Base-by-base conservation (phyloP, 495 filamentous ascomycete genomes). In the Aspergillus avenaceus region DNA sequence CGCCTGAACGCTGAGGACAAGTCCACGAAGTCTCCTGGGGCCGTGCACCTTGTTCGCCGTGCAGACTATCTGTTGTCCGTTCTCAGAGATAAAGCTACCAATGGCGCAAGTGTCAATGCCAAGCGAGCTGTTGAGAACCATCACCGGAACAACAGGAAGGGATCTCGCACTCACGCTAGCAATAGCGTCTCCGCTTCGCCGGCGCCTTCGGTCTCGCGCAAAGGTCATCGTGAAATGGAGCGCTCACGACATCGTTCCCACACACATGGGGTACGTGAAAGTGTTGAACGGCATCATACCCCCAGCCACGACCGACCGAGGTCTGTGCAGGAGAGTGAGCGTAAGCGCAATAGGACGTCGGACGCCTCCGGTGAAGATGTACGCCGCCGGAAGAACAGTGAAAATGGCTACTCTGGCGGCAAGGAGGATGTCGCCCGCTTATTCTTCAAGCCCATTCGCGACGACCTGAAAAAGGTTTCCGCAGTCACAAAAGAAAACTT, bases 31-130 rank as follows among this genome's bases (percentile, higher is more conserved):
- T 92, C 93, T 3, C 93, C 93, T 8, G 93, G 92, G 3, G 91
- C 93, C 41, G 93, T 97, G 26, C 93, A 99, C 60, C 82, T 99
- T 29, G 93, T 97, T 43, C 88, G 93, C 16, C 85, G 93, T 43
- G 89, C 91, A 4, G 91, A 97, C 62, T 97, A 97, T 60, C 80
- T 99, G 21, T 76, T 97, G 38, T 92, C 88, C 27, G 90, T 97
- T 9, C 75, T 99, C 36, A 86, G 89, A 55, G 87, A 85, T 57
- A 90, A 73, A 78, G 83, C 65, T 63, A 90, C 69, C 76, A 83
- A 64, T 67, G 87, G 72, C 64, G 83, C 72, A 63, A 86, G 69
- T 55, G 59, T 71, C 19, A 83, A 78, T 26, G 87, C 86, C n/a
- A 88, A 85, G 63, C 82, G 83, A 60, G 85, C 84, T 2, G 83